Conservation (phyloP, 2,329 filamentous ascomycete species). For the Botrytis squamosa region DNA sequence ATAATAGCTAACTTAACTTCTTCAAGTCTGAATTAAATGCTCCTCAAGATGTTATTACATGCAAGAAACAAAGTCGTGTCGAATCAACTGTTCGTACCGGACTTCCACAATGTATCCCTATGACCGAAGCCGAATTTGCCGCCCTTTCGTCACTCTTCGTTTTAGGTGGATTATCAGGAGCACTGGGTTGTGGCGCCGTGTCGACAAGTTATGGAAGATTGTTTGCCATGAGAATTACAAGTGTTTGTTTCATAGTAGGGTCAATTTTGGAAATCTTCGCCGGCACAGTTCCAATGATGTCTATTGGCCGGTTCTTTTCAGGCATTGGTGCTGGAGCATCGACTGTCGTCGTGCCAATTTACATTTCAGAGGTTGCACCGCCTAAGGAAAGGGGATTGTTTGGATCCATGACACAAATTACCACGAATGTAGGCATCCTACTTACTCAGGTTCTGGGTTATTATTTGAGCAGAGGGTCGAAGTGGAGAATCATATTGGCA, state of each 20-base stretch:
- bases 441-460: constrained; percentile 80
- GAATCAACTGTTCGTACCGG: constrained; percentile 36
- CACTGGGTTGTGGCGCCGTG: constrained; percentile 75
- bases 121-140: constrained; percentile 79
- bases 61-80: constrained; percentile 60
- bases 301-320: constrained; percentile 72
- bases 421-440: constrained; percentile 89
- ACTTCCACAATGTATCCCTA: constrained; percentile 79
- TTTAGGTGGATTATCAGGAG: constrained; percentile 80
- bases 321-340: constrained; percentile 84
- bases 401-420: constrained; percentile 82
- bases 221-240: constrained; percentile 73
- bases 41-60: constrained; percentile 90
- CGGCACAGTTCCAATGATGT: constrained; percentile 63
- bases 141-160: constrained; percentile 90
- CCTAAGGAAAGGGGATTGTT: constrained; percentile 75
- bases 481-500: constrained; percentile 83
- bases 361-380: constrained; percentile 89
- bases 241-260: constrained; percentile 72
- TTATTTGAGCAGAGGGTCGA: constrained; percentile 74
- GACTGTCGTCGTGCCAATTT: constrained; percentile 90
- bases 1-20: constrained; percentile 18
- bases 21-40: constrained; percentile 87
- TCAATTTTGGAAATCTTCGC: constrained; percentile 74
- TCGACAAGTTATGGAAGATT: constrained; percentile 75